Conservation (phyloP, 1,139 yeast genomes). For the Meyerozyma athensensis region DNA sequence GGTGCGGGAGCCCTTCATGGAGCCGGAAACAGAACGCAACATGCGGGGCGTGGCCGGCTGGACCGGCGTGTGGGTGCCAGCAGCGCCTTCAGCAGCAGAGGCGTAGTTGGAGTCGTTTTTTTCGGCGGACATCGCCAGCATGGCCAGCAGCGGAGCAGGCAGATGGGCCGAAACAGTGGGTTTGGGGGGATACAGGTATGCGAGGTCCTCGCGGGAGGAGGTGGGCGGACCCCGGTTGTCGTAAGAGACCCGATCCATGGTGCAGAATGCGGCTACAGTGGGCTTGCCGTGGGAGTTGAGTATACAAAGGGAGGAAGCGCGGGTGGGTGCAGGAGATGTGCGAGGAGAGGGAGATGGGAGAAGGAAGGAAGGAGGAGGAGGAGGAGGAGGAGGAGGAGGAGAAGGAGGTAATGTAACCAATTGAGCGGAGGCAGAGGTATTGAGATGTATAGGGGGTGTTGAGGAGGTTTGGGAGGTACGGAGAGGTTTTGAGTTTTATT, state of each 20-base stretch:
- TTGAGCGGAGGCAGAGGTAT: no score
- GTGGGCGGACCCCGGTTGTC: constrained; percentile 1
- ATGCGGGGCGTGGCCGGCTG: constrained; percentile 77
- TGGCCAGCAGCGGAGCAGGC: background rate
- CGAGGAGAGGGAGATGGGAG: background rate
- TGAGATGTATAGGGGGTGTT: no score
- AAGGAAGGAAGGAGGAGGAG: background rate
- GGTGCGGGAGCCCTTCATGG: constrained; percentile 21
- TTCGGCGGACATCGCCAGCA: no score
- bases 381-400: background rate
- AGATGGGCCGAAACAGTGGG: background rate
- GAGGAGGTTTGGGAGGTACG: no score
- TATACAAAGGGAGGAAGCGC: constrained; percentile 1
- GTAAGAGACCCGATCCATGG: constrained; percentile 1
- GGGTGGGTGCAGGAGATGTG: background rate
- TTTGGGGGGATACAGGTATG: background rate
- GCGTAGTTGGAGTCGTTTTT: no score
- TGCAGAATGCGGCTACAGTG: background rate
- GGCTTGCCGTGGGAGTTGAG: background rate
- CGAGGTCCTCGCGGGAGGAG: background rate
- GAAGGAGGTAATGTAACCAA: no score
- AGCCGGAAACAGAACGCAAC: constrained; percentile 54
- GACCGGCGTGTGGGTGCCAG: constrained; percentile 11
- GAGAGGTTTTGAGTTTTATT: no score
- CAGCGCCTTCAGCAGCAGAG: no score